phyloP scores from a whole-genome alignment of 2,329 filamentous ascomycete species.

The Pestalotiopsis fici region DNA sequence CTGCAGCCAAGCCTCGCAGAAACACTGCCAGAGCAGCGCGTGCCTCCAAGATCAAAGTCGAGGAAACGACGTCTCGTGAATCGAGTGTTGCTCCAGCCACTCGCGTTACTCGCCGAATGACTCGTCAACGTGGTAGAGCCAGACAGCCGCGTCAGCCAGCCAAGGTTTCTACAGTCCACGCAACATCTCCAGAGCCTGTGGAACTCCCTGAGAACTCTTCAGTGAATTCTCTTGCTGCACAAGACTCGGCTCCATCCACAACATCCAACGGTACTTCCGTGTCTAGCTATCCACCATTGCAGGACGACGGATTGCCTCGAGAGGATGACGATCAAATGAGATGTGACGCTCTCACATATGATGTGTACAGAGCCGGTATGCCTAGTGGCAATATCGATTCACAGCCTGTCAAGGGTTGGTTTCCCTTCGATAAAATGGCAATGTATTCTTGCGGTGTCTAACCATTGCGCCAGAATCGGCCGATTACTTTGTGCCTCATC shows the following conservation, averaged over 20 bases:
- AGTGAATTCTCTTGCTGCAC: background rate
- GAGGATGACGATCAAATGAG: background rate
- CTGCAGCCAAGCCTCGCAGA: background rate
- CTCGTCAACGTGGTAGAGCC: background rate
- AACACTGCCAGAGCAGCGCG: background rate
- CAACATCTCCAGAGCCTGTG: background rate
- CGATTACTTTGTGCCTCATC: conserved; percentile 13
- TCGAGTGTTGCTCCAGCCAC: background rate
- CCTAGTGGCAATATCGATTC: conserved; percentile 14
- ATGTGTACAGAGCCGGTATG: conserved; percentile 16
- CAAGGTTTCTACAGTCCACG: background rate
- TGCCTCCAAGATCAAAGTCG: background rate
- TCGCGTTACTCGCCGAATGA: background rate
- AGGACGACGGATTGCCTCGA: background rate
- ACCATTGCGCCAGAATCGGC: conserved; percentile 19
- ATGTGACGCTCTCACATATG: background rate
- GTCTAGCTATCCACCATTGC: background rate
- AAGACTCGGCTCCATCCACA: background rate
- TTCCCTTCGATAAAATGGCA: conserved; percentile 13
- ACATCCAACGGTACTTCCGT: background rate
- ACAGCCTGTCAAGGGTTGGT: conserved; percentile 25
- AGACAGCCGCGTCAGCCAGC: background rate
- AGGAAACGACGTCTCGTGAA: background rate
- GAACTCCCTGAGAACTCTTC: background rate
- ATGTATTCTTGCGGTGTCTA: conserved; percentile 16